These are phyloP conservation scores for Venustampulla echinocandica DNA, from an alignment of 495 filamentous ascomycete species.

Conservation along the genomic window DNA sequence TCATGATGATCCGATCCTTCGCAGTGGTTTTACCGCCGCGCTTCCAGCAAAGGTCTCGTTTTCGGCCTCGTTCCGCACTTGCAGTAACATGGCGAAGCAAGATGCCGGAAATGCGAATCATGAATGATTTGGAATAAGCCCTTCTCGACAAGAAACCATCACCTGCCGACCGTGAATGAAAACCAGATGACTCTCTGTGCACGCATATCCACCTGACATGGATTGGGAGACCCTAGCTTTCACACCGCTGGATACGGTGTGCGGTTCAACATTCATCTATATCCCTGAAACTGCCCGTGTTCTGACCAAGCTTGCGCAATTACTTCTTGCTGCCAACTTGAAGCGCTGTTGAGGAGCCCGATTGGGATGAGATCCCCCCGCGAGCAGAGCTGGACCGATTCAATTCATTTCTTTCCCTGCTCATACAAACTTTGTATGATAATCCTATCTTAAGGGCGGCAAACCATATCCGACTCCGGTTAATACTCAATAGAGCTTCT, in stretches of 20 bases:
- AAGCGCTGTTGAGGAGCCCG: conserved; percentile 4
- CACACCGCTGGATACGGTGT: not conserved
- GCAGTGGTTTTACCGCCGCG: too few species aligned
- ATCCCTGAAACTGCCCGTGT: conserved; percentile 8
- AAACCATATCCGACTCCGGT: not conserved
- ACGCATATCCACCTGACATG: not conserved
- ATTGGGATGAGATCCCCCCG: not conserved
- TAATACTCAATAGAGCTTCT: not conserved
- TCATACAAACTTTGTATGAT: conserved; percentile 11
- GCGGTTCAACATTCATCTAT: conserved; percentile 13
- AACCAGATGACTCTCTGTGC: too few species aligned
- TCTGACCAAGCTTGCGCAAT: not conserved
- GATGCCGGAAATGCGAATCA: too few species aligned
- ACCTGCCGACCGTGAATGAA: not conserved
- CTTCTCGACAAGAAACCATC: not conserved
- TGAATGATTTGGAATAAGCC: too few species aligned
- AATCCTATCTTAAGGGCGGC: not conserved
- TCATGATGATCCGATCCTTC: too few species aligned
- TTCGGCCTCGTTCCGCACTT: too few species aligned
- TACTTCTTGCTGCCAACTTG: not conserved
- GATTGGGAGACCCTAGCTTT: conserved; percentile 3
- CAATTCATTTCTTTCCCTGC: conserved; percentile 4
- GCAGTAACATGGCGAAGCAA: too few species aligned
- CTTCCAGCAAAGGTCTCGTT: too few species aligned
- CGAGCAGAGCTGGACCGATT: not conserved